phyloP scores from a whole-genome alignment of 2,329 filamentous ascomycete genomes.

The Penicillium sp. region DNA sequence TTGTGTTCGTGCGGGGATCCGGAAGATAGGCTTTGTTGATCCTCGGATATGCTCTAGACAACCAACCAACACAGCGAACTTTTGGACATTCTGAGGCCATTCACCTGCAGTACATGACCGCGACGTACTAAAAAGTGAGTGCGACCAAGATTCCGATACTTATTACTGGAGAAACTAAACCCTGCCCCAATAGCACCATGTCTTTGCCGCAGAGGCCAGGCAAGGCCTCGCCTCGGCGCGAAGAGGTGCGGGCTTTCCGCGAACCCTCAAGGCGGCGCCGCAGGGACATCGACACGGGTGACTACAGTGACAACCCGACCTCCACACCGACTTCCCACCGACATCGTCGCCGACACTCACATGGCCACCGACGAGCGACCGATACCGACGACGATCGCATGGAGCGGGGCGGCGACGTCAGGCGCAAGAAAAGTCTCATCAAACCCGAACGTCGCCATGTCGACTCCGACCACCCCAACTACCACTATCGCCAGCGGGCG shows the following conservation, averaged over 20 bases:
- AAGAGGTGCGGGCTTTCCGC: slow-evolving; percentile 61
- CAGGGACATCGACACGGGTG: slow-evolving; percentile 69
- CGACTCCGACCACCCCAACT: slow-evolving; percentile 86
- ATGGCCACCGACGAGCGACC: slow-evolving; percentile 48
- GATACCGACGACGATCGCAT: slow-evolving; percentile 55
- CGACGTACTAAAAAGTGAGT: slow-evolving; percentile 11
- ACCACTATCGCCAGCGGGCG: slow-evolving; percentile 92
- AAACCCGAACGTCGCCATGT: slow-evolving; percentile 85
- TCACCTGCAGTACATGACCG: slow-evolving; percentile 6
- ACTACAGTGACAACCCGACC: slow-evolving; percentile 38
- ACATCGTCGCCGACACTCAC: slow-evolving; percentile 42
- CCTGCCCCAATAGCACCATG: slow-evolving; percentile 33
- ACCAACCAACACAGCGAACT: not conserved
- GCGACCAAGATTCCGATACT: not conserved
- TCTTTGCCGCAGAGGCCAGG: slow-evolving; percentile 63
- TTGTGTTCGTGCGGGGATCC: not conserved
- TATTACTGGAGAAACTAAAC: not conserved
- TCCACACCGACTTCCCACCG: slow-evolving; percentile 40
- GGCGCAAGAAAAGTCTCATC: slow-evolving; percentile 83
- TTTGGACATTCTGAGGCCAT: not conserved
- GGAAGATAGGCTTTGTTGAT: not conserved
- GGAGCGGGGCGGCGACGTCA: slow-evolving; percentile 51
- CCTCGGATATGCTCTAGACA: slow-evolving; percentile 11
- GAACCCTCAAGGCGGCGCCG: slow-evolving; percentile 68
- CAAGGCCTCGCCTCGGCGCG: slow-evolving; percentile 60